phyloP scores from a whole-genome alignment of 352 stramenopile species.

The Globisporangium cylindrosporum region DNA sequence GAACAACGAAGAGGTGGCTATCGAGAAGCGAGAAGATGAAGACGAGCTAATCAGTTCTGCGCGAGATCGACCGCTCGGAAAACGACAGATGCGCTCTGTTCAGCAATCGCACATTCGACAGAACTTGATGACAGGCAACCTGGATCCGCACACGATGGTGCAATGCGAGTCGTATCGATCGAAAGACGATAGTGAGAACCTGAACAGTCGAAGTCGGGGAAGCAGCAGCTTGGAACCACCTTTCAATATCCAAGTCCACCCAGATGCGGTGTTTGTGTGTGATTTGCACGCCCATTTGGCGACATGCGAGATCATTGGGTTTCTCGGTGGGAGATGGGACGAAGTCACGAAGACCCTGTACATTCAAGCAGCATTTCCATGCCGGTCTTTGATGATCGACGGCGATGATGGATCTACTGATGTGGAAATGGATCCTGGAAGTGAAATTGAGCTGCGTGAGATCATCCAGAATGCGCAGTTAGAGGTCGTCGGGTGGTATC shows the following conservation, averaged over 20 bases:
- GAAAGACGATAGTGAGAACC: constrained; percentile 30
- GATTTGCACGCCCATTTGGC: constrained; percentile 93
- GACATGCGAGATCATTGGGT: constrained; percentile 94
- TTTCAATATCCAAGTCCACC: constrained; percentile 87
- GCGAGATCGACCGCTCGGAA: constrained; percentile 31
- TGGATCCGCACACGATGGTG: constrained; percentile 87
- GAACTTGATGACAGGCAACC: constrained; percentile 61
- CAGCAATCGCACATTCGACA: constrained; percentile 81
- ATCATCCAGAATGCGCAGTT: constrained; percentile 88
- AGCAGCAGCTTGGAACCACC: constrained; percentile 56
- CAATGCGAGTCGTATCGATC: constrained; percentile 69
- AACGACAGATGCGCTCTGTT: constrained; percentile 63
- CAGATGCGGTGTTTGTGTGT: constrained; percentile 88
- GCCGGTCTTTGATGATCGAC: constrained; percentile 84
- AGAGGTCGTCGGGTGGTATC: constrained; percentile 94
- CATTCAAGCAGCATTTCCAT: constrained; percentile 93
- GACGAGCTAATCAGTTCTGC: constrained; percentile 14
- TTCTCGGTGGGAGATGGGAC: constrained; percentile 91
- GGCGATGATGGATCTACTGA: constrained; percentile 91
- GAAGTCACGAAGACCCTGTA: constrained; percentile 77
- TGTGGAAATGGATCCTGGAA: constrained; percentile 94
- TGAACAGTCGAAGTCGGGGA: constrained; percentile 45
- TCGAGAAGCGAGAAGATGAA: constrained; percentile 2
- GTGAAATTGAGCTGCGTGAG: constrained; percentile 88
- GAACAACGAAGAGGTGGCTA: constrained; percentile 14